phyloP scores from a whole-genome alignment of 257 asterid genomes.

The Scutellaria minor region DNA sequence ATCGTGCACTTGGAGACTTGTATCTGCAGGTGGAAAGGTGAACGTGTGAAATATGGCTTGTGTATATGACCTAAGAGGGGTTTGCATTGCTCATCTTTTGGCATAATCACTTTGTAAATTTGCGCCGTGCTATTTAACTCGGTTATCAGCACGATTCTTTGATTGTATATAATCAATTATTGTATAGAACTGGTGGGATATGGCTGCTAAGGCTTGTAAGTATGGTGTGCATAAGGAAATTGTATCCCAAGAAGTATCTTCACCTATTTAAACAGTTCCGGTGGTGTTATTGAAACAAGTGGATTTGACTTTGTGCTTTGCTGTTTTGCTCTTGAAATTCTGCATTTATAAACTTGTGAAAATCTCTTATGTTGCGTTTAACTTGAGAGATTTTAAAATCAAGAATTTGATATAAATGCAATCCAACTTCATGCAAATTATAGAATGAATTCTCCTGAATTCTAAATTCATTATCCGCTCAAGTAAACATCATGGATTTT shows the following conservation, averaged over 20 bases:
- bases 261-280: conserved; percentile 18
- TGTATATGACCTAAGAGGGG: background rate
- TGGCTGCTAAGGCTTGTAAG: background rate
- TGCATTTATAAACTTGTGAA: background rate
- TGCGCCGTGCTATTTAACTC: background rate
- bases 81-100: conserved; percentile 4
- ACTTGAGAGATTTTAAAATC: no score
- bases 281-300: background rate
- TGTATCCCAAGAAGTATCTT: background rate
- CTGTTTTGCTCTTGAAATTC: background rate
- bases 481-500: no score
- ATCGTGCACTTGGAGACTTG: conserved; percentile 73
- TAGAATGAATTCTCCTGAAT: no score
- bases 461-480: no score
- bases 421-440: no score
- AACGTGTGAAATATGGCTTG: conserved; percentile 14
- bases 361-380: no score
- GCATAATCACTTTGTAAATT: conserved; percentile 23
- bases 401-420: no score
- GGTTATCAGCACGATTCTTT: conserved; percentile 25
- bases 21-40: conserved; percentile 56
- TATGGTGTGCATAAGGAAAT: conserved; percentile 13
- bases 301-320: background rate
- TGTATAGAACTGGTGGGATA: conserved; percentile 33
- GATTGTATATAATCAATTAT: conserved; percentile 37